Evolutionary conservation across 441 rosid species (phyloP), one percentile per base, ranked within the genome.

Genomic region (Bruguiera hainesii): DNA sequence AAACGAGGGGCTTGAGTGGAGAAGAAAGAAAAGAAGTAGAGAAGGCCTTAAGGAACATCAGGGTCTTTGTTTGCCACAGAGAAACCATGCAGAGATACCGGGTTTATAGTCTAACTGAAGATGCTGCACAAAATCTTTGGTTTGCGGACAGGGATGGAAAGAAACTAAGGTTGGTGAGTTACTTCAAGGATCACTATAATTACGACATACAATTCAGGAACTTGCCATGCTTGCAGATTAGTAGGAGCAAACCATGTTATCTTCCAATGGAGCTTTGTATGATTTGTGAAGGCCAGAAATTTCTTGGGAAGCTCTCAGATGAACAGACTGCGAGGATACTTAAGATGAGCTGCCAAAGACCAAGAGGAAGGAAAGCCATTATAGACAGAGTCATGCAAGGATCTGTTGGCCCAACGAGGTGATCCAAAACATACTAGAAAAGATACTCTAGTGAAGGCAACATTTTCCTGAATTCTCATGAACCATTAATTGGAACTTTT

Each of bases 231-330:
- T 81, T 94, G 68, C 99, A 91, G 82, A 85, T 87, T 28, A 88
- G 97, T 80, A 85, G 96, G 83, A 86, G 89, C 51, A 94, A 84
- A 63, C 96, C 97, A 19, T 94, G 97, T 76, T 94, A 94, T 79
- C 93, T 94, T 75, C 97, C 99, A 18, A 91, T 91, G 96, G 99
- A 94, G 69, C 91, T 94, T 21, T 94, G 97, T 70, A 81, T 89
- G 81, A 91, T 94, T 26, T 89, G 97, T 71, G 99, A 94, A 80
- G 99, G 99, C 33, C 99, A 94, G 81, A 94, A 91, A 74, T 94
- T 94, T 84, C 96, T 91, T 7, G 97, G 99, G 21, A 94, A 91
- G 79, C 93, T 94, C 29, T 85, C 98, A 0, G 98, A 94, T 81
- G 98, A 89, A 76, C 98, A 94, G 80, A 89, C 97, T 29, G 87